phyloP scores from a whole-genome alignment of 2,329 filamentous ascomycete genomes.

The Endoconidiophora laricicola region DNA sequence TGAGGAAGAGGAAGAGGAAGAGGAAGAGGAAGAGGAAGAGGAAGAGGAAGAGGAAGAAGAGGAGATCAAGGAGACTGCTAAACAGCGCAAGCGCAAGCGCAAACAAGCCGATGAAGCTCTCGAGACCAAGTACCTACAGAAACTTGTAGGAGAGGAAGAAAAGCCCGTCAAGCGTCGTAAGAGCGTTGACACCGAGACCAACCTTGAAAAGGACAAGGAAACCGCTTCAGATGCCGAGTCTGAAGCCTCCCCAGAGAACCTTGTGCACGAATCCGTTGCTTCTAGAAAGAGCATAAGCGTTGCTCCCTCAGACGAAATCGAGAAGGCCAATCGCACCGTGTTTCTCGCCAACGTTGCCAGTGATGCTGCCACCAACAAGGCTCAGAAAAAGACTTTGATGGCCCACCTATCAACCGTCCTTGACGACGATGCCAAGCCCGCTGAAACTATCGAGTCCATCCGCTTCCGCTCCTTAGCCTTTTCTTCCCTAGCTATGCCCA shows the following conservation, averaged over 20 bases:
- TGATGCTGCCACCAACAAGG: slow-evolving; percentile 65
- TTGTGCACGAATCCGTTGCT: slow-evolving; percentile 39
- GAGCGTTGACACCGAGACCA: slow-evolving; percentile 17
- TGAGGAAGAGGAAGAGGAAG: slow-evolving; percentile 20
- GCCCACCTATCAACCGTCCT: slow-evolving; percentile 66
- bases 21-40: slow-evolving; percentile 16
- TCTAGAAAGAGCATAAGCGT: slow-evolving; percentile 14
- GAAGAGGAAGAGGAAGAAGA: slow-evolving; percentile 22
- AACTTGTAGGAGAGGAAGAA: slow-evolving; percentile 41
- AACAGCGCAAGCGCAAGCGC: slow-evolving; percentile 48
- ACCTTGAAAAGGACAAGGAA: slow-evolving; percentile 33
- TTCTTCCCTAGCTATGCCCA: slow-evolving; percentile 58
- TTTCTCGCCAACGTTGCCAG: slow-evolving; percentile 86
- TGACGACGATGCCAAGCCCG: slow-evolving; percentile 30
- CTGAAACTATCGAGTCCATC: slow-evolving; percentile 71
- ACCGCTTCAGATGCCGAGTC: slow-evolving; percentile 26
- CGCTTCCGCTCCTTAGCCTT: slow-evolving; percentile 92
- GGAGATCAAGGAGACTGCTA: slow-evolving; percentile 23
- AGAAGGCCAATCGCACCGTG: slow-evolving; percentile 77
- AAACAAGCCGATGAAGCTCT: slow-evolving; percentile 52
- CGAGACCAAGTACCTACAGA: slow-evolving; percentile 52
- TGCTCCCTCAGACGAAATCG: slow-evolving; percentile 35
- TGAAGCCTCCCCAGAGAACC: slow-evolving; percentile 20
- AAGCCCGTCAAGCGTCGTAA: slow-evolving; percentile 32
- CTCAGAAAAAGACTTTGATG: slow-evolving; percentile 60